Percentiles rank a stretch among this genome's conserved stretches.
phyloP scores from a whole-genome alignment of 2,329 filamentous ascomycete species.

The Phyllosticta paracitricarpa region DNA sequence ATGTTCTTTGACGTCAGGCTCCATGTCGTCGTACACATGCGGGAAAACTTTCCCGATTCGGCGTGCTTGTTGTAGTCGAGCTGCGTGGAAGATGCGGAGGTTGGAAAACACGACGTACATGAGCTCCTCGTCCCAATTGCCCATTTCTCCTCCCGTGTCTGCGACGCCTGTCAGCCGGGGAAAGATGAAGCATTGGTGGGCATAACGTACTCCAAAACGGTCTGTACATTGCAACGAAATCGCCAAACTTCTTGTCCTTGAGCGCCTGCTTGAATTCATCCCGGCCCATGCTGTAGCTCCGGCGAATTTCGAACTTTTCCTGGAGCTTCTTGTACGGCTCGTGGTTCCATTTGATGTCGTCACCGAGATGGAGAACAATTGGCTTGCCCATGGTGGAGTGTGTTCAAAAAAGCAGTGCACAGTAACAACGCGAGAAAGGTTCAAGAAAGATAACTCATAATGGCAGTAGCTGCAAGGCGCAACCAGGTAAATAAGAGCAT shows the following conservation, averaged over 20 bases:
- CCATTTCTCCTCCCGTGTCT: constrained; percentile 51
- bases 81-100: background rate
- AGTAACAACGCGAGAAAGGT: background rate
- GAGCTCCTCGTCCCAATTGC: constrained; percentile 50
- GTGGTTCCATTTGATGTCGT: constrained; percentile 37
- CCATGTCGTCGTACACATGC: background rate
- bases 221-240: constrained; percentile 41
- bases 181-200: background rate
- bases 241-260: constrained; percentile 29
- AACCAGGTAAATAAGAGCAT: background rate
- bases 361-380: constrained; percentile 34
- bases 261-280: constrained; percentile 32
- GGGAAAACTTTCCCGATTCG: constrained; percentile 9
- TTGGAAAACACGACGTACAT: constrained; percentile 25
- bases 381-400: constrained; percentile 19
- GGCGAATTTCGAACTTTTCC: constrained; percentile 28
- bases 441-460: background rate
- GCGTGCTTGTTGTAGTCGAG: background rate
- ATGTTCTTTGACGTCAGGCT: too few species aligned
- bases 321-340: constrained; percentile 29
- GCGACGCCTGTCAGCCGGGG: background rate
- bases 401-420: background rate
- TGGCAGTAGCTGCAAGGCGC: background rate
- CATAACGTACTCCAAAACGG: constrained; percentile 42
- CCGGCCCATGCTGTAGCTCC: constrained; percentile 17